These are phyloP conservation scores for Eucalyptus curtisii DNA, from an alignment of 345 rosid species.

Conservation along the genomic window DNA sequence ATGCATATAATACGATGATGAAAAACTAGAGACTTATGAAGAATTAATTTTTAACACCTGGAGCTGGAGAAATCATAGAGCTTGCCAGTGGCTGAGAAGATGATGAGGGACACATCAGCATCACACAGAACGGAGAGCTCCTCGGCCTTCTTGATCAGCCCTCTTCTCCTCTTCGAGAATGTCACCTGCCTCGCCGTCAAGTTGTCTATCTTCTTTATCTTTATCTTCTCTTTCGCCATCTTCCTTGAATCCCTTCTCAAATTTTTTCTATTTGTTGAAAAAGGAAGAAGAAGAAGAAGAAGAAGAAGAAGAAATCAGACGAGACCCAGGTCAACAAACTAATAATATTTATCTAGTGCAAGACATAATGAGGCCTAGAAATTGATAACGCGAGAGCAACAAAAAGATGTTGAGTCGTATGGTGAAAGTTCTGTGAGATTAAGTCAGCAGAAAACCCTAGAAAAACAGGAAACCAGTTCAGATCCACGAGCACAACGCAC, in stretches of 20 bases:
- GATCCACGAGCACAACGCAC: neutral
- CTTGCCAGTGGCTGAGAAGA: conserved; percentile 46
- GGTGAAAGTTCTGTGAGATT: neutral
- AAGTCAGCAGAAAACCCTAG: neutral
- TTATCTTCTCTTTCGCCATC: conserved; percentile 30
- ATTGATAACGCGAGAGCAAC: neutral
- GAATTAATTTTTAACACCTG: conserved; percentile 6
- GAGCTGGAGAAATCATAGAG: conserved; percentile 39
- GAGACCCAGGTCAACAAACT: neutral
- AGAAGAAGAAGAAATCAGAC: neutral
- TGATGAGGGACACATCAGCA: conserved; percentile 38
- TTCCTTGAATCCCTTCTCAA: neutral
- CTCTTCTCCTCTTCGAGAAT: conserved; percentile 47
- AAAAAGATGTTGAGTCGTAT: neutral
- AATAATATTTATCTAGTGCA: neutral
- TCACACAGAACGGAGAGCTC: conserved; percentile 53
- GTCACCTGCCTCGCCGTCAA: conserved; percentile 51
- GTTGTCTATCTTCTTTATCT: conserved; percentile 48
- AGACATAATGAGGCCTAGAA: neutral
- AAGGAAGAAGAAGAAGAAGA: neutral
- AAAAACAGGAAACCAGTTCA: neutral
- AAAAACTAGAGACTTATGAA: neutral
- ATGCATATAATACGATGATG: neutral
- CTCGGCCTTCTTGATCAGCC: conserved; percentile 41
- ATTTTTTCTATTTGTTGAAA: neutral